phyloP scores from a whole-genome alignment of 495 filamentous ascomycete species.

The Astrocystis sublimbata region DNA sequence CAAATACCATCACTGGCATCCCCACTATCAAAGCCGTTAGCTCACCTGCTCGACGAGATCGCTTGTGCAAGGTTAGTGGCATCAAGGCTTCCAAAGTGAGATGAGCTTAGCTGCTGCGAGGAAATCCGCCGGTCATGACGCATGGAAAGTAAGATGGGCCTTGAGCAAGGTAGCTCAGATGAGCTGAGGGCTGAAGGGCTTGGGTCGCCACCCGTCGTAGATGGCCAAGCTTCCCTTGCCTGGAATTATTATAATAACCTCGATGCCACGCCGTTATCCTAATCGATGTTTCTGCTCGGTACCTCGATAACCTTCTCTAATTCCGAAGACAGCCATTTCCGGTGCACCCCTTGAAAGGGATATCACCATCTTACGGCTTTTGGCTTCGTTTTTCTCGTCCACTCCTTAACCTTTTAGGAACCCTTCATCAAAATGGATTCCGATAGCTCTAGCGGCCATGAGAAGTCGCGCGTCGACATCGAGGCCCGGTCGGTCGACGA shows the following conservation, averaged over 20 bases:
- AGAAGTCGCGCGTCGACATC: constrained; percentile 30
- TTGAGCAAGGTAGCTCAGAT: not conserved
- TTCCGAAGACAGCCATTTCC: constrained; percentile 8
- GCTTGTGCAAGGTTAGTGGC: constrained; percentile 6
- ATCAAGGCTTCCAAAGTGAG: not conserved
- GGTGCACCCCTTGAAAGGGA: constrained; percentile 1
- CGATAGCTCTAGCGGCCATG: constrained; percentile 22
- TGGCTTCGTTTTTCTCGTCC: not conserved
- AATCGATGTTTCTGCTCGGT: not conserved
- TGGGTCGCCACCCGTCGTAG: not conserved
- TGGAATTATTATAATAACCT: constrained; percentile 15
- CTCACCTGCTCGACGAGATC: not conserved
- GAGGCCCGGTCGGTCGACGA: constrained; percentile 24
- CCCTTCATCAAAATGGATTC: constrained; percentile 22
- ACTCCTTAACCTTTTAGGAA: not conserved
- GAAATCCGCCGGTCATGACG: constrained; percentile 4
- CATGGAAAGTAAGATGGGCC: constrained; percentile 4
- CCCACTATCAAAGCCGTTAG: constrained; percentile 2
- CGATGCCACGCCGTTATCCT: constrained; percentile 10
- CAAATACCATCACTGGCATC: not conserved
- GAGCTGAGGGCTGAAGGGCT: not conserved
- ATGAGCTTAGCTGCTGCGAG: constrained; percentile 8
- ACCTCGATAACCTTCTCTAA: constrained; percentile 5
- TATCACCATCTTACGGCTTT: constrained; percentile 4
- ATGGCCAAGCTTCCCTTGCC: not conserved